These are phyloP conservation scores for Ceratocystis eucalypticola DNA, from an alignment of 2,329 filamentous ascomycete species.

Conservation along the genomic window DNA sequence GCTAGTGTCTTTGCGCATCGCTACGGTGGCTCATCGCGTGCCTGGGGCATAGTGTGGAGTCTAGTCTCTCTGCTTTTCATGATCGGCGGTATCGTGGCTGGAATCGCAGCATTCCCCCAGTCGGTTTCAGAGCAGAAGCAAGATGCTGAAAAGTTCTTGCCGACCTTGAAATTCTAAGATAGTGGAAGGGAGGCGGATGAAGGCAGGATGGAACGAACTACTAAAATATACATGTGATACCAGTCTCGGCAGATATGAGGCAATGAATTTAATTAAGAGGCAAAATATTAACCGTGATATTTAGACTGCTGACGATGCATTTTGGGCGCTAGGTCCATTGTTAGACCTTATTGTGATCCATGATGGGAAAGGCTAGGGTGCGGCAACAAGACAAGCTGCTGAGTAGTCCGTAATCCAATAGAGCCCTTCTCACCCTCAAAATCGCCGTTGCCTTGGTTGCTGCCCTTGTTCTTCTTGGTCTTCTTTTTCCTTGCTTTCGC, in stretches of 20 bases:
- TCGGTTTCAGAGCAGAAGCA: constrained; percentile 53
- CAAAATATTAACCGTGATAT: background rate
- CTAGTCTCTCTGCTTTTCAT: constrained; percentile 59
- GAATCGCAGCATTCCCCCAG: constrained; percentile 62
- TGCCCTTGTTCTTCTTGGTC: background rate
- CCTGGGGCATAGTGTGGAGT: constrained; percentile 70
- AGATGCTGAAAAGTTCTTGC: constrained; percentile 55
- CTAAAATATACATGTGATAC: constrained; percentile 1
- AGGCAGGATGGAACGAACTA: background rate
- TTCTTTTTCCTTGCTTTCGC: background rate
- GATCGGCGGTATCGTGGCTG: constrained; percentile 59
- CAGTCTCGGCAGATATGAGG: background rate
- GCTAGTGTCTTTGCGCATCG: constrained; percentile 65
- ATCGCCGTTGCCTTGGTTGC: no score
- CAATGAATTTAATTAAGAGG: background rate
- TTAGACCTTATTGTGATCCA: background rate
- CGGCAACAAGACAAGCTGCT: background rate
- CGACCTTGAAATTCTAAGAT: constrained; percentile 24
- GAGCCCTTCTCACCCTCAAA: background rate
- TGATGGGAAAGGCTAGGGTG: background rate
- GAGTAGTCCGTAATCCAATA: background rate
- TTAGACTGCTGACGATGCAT: background rate
- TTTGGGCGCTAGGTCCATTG: background rate
- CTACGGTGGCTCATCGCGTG: constrained; percentile 67
- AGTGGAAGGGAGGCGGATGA: background rate